Base-by-base conservation (phyloP, 495 filamentous ascomycete species). In the Xylaria sp. region DNA sequence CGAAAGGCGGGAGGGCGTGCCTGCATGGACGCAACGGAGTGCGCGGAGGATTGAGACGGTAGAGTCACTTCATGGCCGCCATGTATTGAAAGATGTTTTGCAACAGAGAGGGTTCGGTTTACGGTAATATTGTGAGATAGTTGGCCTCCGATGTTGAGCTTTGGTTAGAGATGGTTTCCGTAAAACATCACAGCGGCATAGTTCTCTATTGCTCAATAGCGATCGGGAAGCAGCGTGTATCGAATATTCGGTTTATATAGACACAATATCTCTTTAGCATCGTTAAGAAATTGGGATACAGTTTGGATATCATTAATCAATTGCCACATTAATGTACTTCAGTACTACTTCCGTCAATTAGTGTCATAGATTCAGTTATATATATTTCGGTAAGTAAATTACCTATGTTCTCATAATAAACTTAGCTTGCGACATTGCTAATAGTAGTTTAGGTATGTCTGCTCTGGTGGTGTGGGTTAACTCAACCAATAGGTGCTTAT, bases 1-100 rank as follows among this genome's bases (percentile, higher is more conserved):
- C 9, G 70, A 75, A 71, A 66, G 55, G 26, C 70, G 75, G 37
- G 61, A 50, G 21, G 75, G 71, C 58, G 71, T 72, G 43, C 75
- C 75, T 9, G 50, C 29, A 6, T 77, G 75, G 75, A 77, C 75
- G 37, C 70, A 73, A 41, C 73, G 75, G 29, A 75, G 73, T 35
- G 75, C 75, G 29, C 48, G 65, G 29, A 67, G 73, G 17, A 71
- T 77, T n/a, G 73, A 72, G 14, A 75, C 68, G 31, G 69, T 73
- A n/a, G 71, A 73, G 46, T 77, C 73, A 35, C 37, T 77, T 41
- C 71, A 72, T 37, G 75, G 75, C 9, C 67, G 67, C 1, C 67
- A 69, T 52, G 43, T 69, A 29, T 24, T 69, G 43, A 69, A 61
- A 33, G 67, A 69, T 35, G 57, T 40, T 0, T 6, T 69, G 40